Conservation (phyloP, 805 yeast species). For the Lipomyces mesembrius region DNA sequence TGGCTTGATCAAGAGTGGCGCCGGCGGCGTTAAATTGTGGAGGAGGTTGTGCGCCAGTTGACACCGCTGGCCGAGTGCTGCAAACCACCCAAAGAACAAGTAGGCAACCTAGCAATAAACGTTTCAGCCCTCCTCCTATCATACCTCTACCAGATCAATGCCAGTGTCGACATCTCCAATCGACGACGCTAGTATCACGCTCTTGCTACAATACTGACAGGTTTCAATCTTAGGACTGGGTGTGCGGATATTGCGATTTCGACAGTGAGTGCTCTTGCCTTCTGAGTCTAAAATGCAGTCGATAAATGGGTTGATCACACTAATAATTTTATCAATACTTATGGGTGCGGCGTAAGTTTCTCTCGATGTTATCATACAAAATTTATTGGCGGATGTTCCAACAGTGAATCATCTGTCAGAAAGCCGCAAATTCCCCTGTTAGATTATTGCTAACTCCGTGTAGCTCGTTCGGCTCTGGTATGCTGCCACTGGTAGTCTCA, state of each 20-base stretch:
- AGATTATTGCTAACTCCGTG: neutral
- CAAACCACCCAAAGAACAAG: too few species aligned
- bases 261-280: neutral
- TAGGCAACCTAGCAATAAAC: too few species aligned
- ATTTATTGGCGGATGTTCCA: neutral
- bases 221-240: neutral
- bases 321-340: constrained; percentile 40
- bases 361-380: neutral
- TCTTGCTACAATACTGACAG: neutral
- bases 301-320: constrained; percentile 35
- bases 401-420: neutral
- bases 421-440: neutral
- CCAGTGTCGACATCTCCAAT: too few species aligned
- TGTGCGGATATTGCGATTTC: neutral
- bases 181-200: neutral
- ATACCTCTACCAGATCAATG: too few species aligned
- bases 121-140: too few species aligned
- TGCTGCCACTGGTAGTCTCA: constrained; percentile 44
- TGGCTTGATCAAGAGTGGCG: too few species aligned
- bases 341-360: constrained; percentile 43
- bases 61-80: too few species aligned
- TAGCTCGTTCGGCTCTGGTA: constrained; percentile 44
- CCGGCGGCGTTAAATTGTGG: too few species aligned
- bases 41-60: too few species aligned
- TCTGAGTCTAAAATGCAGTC: constrained; percentile 13